Evolutionary conservation across 202 grass and related monocot genomes (phyloP).

Genomic region (Musa balbisiana): DNA sequence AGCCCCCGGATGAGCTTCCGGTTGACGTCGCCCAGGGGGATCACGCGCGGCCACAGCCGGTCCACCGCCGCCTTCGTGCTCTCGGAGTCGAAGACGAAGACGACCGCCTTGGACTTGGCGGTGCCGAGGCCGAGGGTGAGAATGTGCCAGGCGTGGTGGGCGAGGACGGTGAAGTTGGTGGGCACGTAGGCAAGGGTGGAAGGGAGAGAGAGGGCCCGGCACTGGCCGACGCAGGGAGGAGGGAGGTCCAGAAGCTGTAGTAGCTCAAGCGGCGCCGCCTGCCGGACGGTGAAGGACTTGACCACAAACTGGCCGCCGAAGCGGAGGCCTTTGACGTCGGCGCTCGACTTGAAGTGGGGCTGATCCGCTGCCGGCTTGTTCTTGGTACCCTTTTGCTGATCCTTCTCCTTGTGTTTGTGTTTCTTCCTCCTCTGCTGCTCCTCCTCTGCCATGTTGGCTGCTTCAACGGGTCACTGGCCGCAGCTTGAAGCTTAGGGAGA

Average conservation of each 20-base stretch:
- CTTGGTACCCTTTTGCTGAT: background rate
- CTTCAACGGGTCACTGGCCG: no score
- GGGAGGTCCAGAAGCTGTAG: slow-evolving; percentile 90
- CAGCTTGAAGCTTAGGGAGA: no score
- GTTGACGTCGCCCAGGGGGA: slow-evolving; percentile 89
- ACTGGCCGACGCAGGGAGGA: slow-evolving; percentile 73
- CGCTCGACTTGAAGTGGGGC: slow-evolving; percentile 72
- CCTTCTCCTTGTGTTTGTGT: slow-evolving; percentile 22
- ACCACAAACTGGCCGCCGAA: slow-evolving; percentile 95
- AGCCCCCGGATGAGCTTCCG: slow-evolving; percentile 85
- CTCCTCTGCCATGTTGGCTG: slow-evolving; percentile 51
- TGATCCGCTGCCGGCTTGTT: slow-evolving; percentile 14
- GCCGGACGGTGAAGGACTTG: slow-evolving; percentile 92
- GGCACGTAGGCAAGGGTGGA: slow-evolving; percentile 82
- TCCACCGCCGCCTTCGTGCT: slow-evolving; percentile 77
- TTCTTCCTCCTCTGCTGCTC: slow-evolving; percentile 38
- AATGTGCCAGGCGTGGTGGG: slow-evolving; percentile 94
- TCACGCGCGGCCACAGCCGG: slow-evolving; percentile 68
- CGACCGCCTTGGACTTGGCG: slow-evolving; percentile 82
- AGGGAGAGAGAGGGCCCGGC: slow-evolving; percentile 70
- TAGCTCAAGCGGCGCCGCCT: slow-evolving; percentile 73
- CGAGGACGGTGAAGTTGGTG: slow-evolving; percentile 95
- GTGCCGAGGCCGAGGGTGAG: slow-evolving; percentile 94
- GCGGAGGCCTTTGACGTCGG: slow-evolving; percentile 77
- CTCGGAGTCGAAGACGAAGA: slow-evolving; percentile 95